Evolutionary conservation across 164 flowering plant species (phyloP), one percentile per base, ranked within the genome.

Genomic region (Macadamia integrifolia): DNA sequence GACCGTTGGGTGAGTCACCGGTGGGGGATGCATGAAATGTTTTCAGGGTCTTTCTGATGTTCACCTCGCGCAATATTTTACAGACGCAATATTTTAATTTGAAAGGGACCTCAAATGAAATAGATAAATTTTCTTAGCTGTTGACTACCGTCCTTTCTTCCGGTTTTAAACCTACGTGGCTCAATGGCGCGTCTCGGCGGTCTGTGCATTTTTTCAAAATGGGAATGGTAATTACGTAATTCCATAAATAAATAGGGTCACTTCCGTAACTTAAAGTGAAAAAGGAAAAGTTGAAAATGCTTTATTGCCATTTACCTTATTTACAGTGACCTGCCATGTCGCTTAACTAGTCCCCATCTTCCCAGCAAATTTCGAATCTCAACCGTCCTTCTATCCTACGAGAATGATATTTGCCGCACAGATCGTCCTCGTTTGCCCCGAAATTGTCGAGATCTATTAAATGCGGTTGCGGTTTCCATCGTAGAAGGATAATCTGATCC

Each of bases 381-480:
- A 12, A 1, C 73, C 80, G 69, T 78, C 61, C 75, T 72, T 64
- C 11, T 55, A 23, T 31, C 44, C 59, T 29, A 18, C 0, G 0
- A 0, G 1, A 10, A 7, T 28, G 40, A 72, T 78, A 70, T 3
- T 10, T 1, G 7, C 74, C 79, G 76, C 79, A 42, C 57, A 69
- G 11, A 0, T 53, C 1, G 61, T 53, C 68, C 52, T 66, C 66
- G 66, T 67, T 69, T 74, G 32, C 71, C 76, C 73, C 76, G 67
- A 80, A 74, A 63, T 28, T 43, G 35, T 56, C 42, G 63, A 66
- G 52, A 43, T 58, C 53, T 23, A 65, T 61, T 77, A 61, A 66
- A 56, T 58, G 70, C 29, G 43, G 71, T 50, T 60, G 60, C 58
- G 74, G 70, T 40, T 62, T 59, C 49, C 49, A 35, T 18, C 58